phyloP scores from a whole-genome alignment of 192 early-diverging fungal genomes.

The Tieghemiomyces parasiticus region DNA sequence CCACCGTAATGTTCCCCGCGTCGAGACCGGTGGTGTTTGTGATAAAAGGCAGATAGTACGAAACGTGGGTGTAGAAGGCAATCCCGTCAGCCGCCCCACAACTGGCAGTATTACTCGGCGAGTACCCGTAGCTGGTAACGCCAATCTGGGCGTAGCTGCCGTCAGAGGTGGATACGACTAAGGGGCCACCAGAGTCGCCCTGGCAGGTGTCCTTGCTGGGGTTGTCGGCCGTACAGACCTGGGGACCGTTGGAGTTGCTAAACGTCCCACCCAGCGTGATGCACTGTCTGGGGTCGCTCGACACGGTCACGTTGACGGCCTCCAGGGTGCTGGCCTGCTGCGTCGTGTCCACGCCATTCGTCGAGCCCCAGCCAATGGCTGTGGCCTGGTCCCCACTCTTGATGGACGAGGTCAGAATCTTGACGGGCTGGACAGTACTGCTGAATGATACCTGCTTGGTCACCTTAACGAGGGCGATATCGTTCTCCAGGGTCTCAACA shows the following conservation, averaged over 20 bases:
- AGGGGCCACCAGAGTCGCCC: slow-evolving; percentile 30
- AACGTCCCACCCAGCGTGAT: slow-evolving; percentile 13
- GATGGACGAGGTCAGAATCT: slow-evolving; percentile 17
- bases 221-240: slow-evolving; percentile 20
- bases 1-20: slow-evolving; percentile 10
- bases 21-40: slow-evolving; percentile 21
- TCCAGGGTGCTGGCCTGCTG: slow-evolving; percentile 19
- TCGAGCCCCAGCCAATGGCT: slow-evolving; percentile 26
- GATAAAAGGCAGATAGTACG: slow-evolving; percentile 24
- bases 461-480: slow-evolving; percentile 30
- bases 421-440: slow-evolving; percentile 20
- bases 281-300: slow-evolving; percentile 10
- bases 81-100: slow-evolving; percentile 25
- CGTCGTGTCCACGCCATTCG: slow-evolving; percentile 14
- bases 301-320: slow-evolving; percentile 12
- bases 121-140: slow-evolving; percentile 32
- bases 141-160: slow-evolving; percentile 17
- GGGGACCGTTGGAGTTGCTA: slow-evolving; percentile 20
- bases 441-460: slow-evolving; percentile 18
- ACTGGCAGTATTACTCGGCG: not conserved
- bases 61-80: slow-evolving; percentile 30
- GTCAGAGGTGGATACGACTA: slow-evolving; percentile 13
- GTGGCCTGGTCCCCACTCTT: slow-evolving; percentile 19
- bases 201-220: slow-evolving; percentile 23
- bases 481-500: slow-evolving; percentile 20